Evolutionary conservation across 2,329 filamentous ascomycete species (phyloP), one percentile per base, ranked within the genome.

Genomic region (Kalmusia sp.): DNA sequence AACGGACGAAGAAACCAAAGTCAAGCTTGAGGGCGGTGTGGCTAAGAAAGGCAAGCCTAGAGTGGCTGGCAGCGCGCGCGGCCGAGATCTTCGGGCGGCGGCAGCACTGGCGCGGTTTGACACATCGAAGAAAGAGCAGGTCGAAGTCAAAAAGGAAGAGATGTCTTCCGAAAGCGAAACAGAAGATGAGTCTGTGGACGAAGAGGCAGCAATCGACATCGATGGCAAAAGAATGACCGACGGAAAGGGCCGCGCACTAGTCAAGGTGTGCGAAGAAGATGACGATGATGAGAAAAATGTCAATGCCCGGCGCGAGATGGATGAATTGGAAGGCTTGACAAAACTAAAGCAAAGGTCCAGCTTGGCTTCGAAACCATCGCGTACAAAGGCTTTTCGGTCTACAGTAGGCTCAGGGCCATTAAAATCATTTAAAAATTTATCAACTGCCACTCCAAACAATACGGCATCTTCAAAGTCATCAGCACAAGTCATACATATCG

Each of bases 241-340:
- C 65, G 77, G 79, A 7, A 83, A 88, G 48, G 91, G 71, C 2
- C 80, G 82, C 17, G 82, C 83, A 11, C 81, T 96, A 80, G 77
- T 93, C 55, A 89, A 85, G 62, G 85, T 95, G 1, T 95, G 91
- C 67, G 88, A 87, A 56, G 88, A 89, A 38, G 88, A 91, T 58
- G 81, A 81, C 52, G 88, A 91, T 58, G 81, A 81, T 52, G 69
- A 74, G 21, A 65, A 70, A 2, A 80, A 72, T 24, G 63, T 57
- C 25, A 57, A 73, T 46, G 68, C 68, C 14, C 58, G 43, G 38
- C 80, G 82, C 25, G 89, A 96, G 72, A 76, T 91, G 62, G 79
- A 81, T 12, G 91, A 96, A 70, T 77, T 95, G 46, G 81, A 82
- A 47, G 78, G 77, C 15, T 71, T 84, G 21, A 56, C 55, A 17